A percentile compares a stretch with the other conserved stretches of the same genome.
Conservation (phyloP, 1,139 yeast genomes). For the Debaryomyces nepalensis region DNA sequence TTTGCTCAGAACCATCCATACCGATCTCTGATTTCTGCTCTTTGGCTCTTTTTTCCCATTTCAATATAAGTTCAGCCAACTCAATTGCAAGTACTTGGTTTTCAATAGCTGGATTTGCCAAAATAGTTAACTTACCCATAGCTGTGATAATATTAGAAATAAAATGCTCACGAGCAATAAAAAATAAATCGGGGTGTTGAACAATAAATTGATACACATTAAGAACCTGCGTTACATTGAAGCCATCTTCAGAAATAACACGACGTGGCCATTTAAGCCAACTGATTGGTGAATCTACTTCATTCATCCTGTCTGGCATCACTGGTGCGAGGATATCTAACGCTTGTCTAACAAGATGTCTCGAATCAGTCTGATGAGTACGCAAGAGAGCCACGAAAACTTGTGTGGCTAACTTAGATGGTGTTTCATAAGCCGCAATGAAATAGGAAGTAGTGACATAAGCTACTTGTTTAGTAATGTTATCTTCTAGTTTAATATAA, state of each 20-base stretch:
- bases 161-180: conserved; percentile 85
- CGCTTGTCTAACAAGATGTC: conserved; percentile 84
- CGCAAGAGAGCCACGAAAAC: conserved; percentile 88
- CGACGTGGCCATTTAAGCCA: conserved; percentile 98
- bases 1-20: conserved; percentile 11
- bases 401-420: conserved; percentile 86
- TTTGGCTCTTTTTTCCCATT: conserved; percentile 75
- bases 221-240: conserved; percentile 78
- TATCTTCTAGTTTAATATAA: conserved; percentile 86
- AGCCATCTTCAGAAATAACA: conserved; percentile 88
- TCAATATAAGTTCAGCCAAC: conserved; percentile 78
- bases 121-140: conserved; percentile 86
- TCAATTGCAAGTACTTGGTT: conserved; percentile 88
- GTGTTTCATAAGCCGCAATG: conserved; percentile 87
- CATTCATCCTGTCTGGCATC: conserved; percentile 69
- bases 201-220: conserved; percentile 91
- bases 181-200: conserved; percentile 83
- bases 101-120: conserved; percentile 80
- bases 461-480: conserved; percentile 89
- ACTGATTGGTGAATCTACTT: conserved; percentile 59
- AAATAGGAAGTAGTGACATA: conserved; percentile 87
- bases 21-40: conserved; percentile 13
- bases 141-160: conserved; percentile 91
- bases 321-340: conserved; percentile 90
- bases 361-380: conserved; percentile 85